These are phyloP conservation scores for Endoconidiophora laricicola DNA, from an alignment of 2,329 filamentous ascomycete genomes.

Conservation along the genomic window DNA sequence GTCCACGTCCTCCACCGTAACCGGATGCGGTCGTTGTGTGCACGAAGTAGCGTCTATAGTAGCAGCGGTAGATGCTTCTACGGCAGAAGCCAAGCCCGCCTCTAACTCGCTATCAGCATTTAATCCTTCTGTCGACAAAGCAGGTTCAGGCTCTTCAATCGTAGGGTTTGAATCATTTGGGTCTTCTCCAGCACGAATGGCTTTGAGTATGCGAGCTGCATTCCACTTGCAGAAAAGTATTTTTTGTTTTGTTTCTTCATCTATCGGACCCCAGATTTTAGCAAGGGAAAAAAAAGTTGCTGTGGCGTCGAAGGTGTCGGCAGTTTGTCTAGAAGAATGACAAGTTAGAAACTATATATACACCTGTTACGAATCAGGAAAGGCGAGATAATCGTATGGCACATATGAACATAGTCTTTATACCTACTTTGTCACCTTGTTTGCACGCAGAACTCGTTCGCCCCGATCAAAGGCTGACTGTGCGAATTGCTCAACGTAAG, in stretches of 20 bases:
- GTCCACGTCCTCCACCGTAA: constrained; percentile 3
- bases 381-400: background rate
- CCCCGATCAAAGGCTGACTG: constrained; percentile 74
- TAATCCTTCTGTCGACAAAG: constrained; percentile 13
- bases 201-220: constrained; percentile 75
- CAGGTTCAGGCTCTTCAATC: constrained; percentile 30
- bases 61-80: constrained; percentile 14
- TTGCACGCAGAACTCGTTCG: constrained; percentile 63
- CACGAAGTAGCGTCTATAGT: constrained; percentile 1
- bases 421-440: constrained; percentile 62
- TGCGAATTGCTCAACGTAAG: constrained; percentile 88
- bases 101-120: constrained; percentile 17
- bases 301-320: constrained; percentile 83
- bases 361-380: no score
- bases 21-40: background rate
- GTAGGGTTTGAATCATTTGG: constrained; percentile 77
- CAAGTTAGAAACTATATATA: background rate
- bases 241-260: constrained; percentile 64
- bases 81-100: constrained; percentile 15
- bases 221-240: constrained; percentile 97
- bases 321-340: constrained; percentile 51
- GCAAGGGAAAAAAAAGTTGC: constrained; percentile 82
- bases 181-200: constrained; percentile 77
- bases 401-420: no score
- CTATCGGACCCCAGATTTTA: constrained; percentile 63